Base-by-base conservation (phyloP, 495 filamentous ascomycete genomes). In the Neurospora tetraspora region DNA sequence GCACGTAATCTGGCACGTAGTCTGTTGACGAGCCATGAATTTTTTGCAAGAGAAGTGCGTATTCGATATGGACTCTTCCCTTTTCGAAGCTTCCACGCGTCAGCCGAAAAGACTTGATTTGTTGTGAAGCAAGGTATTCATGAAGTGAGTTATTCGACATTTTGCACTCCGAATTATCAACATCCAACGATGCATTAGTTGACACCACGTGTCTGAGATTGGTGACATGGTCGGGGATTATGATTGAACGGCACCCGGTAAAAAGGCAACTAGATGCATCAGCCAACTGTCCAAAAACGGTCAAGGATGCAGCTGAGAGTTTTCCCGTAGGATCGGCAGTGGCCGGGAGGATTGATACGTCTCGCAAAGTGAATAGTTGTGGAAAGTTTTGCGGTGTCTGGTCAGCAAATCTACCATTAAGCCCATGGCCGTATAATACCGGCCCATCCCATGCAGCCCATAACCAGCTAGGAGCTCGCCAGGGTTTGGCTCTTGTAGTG, bases 221-320 rank as follows among this genome's bases (percentile, higher is more conserved):
- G 0, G 5, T 6, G 39, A 18, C 39, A 42, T 42, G 0, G 39
- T 0, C 39, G 18, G 39, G 6, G 0, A 16, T 0, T 40, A 7
- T 7, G 5, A 42, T 18, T 18, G 39, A 42, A 3, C 0, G 14
- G 0, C 0, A 1, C 14, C 8, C 14, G 14, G 39, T 5, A 42
- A 2, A 45, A 1, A 45, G 3, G 0, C 43, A 45, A 1, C 1
- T 14, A 14, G 0, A 27, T 7, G 47, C 47, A 0, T 59, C 20
- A 14, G 47, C 9, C 11, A 59, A 0, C 0, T 59, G n/a, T 0
- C 47, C 47, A 9, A 20, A 59, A 59, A 27, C 20, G 14, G 20
- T 23, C 47, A 59, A 27, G 20, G 11, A 10, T 9, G n/a, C 43
- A 2, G 18, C 11, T 59, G 11, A 59, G 4, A 59, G 47, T 23